phyloP scores from a whole-genome alignment of 768 basidiomycete species.

The Clitopilus passeckerianus region DNA sequence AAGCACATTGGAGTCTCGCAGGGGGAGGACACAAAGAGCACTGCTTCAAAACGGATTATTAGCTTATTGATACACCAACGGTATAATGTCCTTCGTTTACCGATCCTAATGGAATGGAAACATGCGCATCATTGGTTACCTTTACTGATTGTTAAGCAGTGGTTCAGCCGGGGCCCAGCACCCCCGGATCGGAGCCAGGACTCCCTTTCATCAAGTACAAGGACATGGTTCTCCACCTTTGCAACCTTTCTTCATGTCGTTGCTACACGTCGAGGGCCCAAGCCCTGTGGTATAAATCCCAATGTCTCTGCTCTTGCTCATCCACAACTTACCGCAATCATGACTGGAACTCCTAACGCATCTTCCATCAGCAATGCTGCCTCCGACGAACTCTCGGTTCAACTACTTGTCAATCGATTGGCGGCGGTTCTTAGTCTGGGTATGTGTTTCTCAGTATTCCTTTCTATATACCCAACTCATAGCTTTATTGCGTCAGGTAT shows the following conservation, averaged over 20 bases:
- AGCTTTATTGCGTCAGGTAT: too few species aligned
- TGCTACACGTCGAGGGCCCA: too few species aligned
- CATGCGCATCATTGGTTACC: not conserved
- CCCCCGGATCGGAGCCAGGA: too few species aligned
- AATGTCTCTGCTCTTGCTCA: not conserved
- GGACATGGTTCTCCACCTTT: too few species aligned
- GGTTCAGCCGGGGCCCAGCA: too few species aligned
- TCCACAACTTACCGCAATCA: not conserved
- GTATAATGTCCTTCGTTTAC: not conserved
- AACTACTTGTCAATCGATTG: not conserved
- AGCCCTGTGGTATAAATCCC: not conserved
- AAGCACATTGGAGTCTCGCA: not conserved
- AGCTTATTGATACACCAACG: not conserved
- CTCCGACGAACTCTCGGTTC: not conserved
- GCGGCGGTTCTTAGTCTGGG: not conserved
- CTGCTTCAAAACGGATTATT: conserved; percentile 1
- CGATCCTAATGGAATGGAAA: not conserved
- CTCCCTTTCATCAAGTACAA: too few species aligned
- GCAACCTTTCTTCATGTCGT: too few species aligned
- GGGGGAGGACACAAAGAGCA: not conserved
- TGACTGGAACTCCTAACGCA: not conserved
- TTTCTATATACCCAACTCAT: too few species aligned
- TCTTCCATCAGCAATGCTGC: not conserved
- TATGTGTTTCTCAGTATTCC: too few species aligned
- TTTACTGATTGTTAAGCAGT: too few species aligned